phyloP scores from a whole-genome alignment of 257 asterid species.

The Solanum appendiculatum region DNA sequence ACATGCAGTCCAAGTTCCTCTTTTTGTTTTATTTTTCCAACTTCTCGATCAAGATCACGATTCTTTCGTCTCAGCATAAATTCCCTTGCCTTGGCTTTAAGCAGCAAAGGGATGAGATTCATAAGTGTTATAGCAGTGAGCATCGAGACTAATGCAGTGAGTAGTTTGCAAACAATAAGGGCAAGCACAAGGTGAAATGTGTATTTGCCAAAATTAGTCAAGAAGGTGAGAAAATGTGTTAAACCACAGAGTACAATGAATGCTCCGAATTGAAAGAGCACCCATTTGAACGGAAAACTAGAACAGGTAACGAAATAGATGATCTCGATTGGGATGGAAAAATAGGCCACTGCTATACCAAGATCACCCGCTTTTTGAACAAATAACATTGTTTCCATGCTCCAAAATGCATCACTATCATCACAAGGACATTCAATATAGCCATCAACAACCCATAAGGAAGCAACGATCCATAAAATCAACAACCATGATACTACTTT shows the following conservation, averaged over 20 bases:
- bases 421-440: slow-evolving; percentile 66
- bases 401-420: slow-evolving; percentile 68
- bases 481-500: slow-evolving; percentile 35
- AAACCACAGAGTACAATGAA: slow-evolving; percentile 91
- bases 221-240: slow-evolving; percentile 87
- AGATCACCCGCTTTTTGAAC: slow-evolving; percentile 78
- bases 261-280: slow-evolving; percentile 69
- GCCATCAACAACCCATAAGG: slow-evolving; percentile 32
- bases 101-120: slow-evolving; percentile 70
- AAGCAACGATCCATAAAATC: slow-evolving; percentile 23
- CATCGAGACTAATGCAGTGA: slow-evolving; percentile 77
- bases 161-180: slow-evolving; percentile 65
- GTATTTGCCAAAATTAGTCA: slow-evolving; percentile 91
- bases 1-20: slow-evolving; percentile 80
- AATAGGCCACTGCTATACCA: slow-evolving; percentile 87
- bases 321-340: slow-evolving; percentile 91
- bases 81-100: slow-evolving; percentile 74
- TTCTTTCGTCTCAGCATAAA: slow-evolving; percentile 69
- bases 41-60: slow-evolving; percentile 82
- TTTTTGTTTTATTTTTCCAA: slow-evolving; percentile 57
- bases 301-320: slow-evolving; percentile 83
- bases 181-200: slow-evolving; percentile 77
- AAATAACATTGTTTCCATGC: slow-evolving; percentile 46
- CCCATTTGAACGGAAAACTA: slow-evolving; percentile 84
- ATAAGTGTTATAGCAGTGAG: slow-evolving; percentile 82